Base-by-base conservation (phyloP, 139 green algal species). In the Micractinium conductrix region DNA sequence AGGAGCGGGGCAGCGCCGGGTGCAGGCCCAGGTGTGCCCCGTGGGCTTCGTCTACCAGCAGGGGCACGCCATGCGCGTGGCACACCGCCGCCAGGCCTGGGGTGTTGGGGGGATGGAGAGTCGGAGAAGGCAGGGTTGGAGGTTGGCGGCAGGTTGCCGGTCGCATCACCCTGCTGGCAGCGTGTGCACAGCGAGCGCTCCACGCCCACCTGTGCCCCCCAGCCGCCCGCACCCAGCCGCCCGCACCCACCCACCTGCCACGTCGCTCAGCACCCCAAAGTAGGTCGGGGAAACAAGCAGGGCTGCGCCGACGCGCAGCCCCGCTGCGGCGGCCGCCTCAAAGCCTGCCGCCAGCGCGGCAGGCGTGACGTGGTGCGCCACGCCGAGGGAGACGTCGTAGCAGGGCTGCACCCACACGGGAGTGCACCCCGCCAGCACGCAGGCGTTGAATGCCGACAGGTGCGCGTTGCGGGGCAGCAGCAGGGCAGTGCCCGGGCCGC, bases 31-130 rank as follows among this genome's bases (percentile, higher is more conserved):
- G 92, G 88, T 99, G 96, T 0, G 87, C 92, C 19, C 96, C 96
- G 84, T 99, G 96, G 0, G 96, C 96, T 63, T 99, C 96, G 84
- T 99, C 96, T 65, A 99, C 96, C 24, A 99, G 85, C 42, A 99
- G 89, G 0, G 93, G 87, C 60, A 94, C 86, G 2, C 85, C 89
- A 48, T 88, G 53, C 0, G 26, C 40, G 73, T 95, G 92, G 82
- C 95, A 98, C 33, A 95, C 85, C 2, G 62, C 30, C 3, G 89
- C 89, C 44, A 96, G 62, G 22, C 80, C 85, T 90, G 74, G 4
- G 24, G 21, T 5, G 35, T 9, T 12, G 30, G 33, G 44, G 50
- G n/a, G 53, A 62, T 19, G 53, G 53, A 62, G 35, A 35, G 33
- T 14, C 37, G 3, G 35, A 5, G 28, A 19, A 7, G 30, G 24